Evolutionary conservation across 495 filamentous ascomycete species (phyloP).

Genomic region (Penicilliopsis zonata): DNA sequence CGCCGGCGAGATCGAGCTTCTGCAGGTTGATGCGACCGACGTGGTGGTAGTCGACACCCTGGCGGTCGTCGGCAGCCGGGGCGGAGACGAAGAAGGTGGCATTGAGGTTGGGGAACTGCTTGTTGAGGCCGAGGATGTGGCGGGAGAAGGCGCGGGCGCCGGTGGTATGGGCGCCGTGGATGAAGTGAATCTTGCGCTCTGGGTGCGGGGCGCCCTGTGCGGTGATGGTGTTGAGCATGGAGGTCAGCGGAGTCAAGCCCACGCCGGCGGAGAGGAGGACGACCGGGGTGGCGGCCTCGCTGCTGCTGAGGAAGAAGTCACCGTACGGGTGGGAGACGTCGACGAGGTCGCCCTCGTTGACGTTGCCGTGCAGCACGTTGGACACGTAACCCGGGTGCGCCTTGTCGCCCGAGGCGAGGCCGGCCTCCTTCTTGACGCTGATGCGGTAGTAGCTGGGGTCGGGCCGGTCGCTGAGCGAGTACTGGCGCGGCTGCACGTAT

Average conservation of each 20-base stretch:
- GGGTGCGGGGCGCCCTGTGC: slow-evolving; percentile 15
- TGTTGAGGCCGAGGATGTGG: slow-evolving; percentile 35
- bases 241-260: slow-evolving; percentile 54
- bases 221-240: slow-evolving; percentile 50
- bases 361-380: slow-evolving; percentile 53
- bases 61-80: slow-evolving; percentile 28
- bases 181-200: slow-evolving; percentile 41
- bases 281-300: slow-evolving; percentile 28
- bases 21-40: slow-evolving; percentile 42
- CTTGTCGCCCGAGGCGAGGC: slow-evolving; percentile 29
- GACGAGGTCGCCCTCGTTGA: slow-evolving; percentile 45
- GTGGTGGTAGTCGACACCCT: slow-evolving; percentile 44
- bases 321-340: slow-evolving; percentile 56
- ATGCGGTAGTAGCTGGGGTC: slow-evolving; percentile 51
- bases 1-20: slow-evolving; percentile 33
- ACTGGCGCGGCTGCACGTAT: slow-evolving; percentile 55
- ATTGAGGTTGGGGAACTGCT: slow-evolving; percentile 24
- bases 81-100: slow-evolving; percentile 26
- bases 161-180: slow-evolving; percentile 45
- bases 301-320: slow-evolving; percentile 51
- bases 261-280: slow-evolving; percentile 62
- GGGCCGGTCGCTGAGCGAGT: slow-evolving; percentile 56
- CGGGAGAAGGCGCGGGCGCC: slow-evolving; percentile 28
- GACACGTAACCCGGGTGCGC: slow-evolving; percentile 53
- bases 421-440: slow-evolving; percentile 55